Conservation (phyloP, 2,329 filamentous ascomycete genomes). For the Ascosphaera aggregata region DNA sequence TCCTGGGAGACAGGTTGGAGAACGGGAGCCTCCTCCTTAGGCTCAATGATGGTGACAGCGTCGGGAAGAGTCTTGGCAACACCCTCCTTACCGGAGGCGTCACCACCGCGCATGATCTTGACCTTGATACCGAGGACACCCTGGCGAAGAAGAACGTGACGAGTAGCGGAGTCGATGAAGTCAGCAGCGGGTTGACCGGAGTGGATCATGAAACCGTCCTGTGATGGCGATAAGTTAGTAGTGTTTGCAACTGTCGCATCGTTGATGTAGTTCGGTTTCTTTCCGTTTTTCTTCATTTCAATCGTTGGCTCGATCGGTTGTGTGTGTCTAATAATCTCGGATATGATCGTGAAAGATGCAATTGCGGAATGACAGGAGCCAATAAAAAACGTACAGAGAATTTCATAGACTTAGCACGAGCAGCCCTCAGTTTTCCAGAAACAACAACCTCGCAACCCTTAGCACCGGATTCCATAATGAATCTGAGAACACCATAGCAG, state of each 20-base stretch:
- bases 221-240: conserved; percentile 4
- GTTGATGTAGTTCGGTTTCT: no score
- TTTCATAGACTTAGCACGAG: conserved; percentile 99
- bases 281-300: background rate
- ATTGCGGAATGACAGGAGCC: background rate
- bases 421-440: conserved; percentile 94
- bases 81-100: conserved; percentile 97
- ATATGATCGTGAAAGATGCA: background rate
- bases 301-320: background rate
- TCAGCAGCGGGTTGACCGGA: conserved; percentile 98
- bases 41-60: conserved; percentile 98
- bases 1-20: conserved; percentile 94
- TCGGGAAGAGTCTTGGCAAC: conserved; percentile 95
- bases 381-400: conserved; percentile 51
- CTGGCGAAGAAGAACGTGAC: conserved; percentile 98
- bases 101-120: conserved; percentile 99
- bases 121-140: conserved; percentile 99
- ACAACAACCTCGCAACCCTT: conserved; percentile 99
- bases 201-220: conserved; percentile 99
- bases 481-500: conserved; percentile 98
- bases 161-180: conserved; percentile 97
- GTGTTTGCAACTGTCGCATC: no score
- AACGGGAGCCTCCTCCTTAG: conserved; percentile 95
- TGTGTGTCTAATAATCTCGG: background rate
- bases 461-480: conserved; percentile 99